A percentile compares a stretch with the other conserved stretches of the same genome.
Evolutionary conservation across 306 rosid species (phyloP).

Genomic region (Acacia melanoxylon): DNA sequence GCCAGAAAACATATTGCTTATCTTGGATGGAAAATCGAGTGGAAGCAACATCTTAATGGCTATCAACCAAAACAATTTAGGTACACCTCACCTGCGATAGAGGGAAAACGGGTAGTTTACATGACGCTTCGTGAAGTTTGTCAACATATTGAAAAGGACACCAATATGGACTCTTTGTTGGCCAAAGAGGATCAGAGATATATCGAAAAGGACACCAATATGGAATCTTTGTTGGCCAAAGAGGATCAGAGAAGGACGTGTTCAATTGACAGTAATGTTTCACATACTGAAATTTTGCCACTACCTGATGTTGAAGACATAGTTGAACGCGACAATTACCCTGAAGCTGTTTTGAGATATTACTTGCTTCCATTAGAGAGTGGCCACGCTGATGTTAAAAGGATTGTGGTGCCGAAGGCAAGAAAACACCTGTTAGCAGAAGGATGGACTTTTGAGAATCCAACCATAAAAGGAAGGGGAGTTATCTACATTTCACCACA

Average conservation of each 20-base stretch:
- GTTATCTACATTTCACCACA: slow-evolving; percentile 50
- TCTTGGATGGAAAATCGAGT: slow-evolving; percentile 74
- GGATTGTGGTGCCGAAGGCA: slow-evolving; percentile 33
- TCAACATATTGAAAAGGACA: slow-evolving; percentile 30
- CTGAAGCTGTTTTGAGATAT: slow-evolving; percentile 53
- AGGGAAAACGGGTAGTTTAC: slow-evolving; percentile 30
- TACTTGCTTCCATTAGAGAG: slow-evolving; percentile 2
- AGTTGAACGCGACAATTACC: slow-evolving; percentile 37
- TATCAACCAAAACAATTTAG: slow-evolving; percentile 17
- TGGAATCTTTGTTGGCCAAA: slow-evolving; percentile 29
- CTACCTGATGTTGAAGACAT: slow-evolving; percentile 5
- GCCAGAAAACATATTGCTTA: slow-evolving; percentile 53
- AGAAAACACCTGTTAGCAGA: slow-evolving; percentile 45
- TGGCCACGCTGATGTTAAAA: not conserved
- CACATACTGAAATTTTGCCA: slow-evolving; percentile 25
- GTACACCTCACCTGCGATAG: slow-evolving; percentile 42
- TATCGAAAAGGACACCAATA: slow-evolving; percentile 25
- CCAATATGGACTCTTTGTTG: slow-evolving; percentile 21
- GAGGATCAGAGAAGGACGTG: slow-evolving; percentile 25
- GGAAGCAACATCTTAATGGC: not conserved
- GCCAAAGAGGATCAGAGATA: slow-evolving; percentile 30
- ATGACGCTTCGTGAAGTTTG: slow-evolving; percentile 51
- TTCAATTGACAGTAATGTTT: slow-evolving; percentile 11
- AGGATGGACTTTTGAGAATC: slow-evolving; percentile 49
- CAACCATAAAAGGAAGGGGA: slow-evolving; percentile 30